Evolutionary conservation across 306 rosid species (phyloP).

Genomic region (Ormosia emarginata): DNA sequence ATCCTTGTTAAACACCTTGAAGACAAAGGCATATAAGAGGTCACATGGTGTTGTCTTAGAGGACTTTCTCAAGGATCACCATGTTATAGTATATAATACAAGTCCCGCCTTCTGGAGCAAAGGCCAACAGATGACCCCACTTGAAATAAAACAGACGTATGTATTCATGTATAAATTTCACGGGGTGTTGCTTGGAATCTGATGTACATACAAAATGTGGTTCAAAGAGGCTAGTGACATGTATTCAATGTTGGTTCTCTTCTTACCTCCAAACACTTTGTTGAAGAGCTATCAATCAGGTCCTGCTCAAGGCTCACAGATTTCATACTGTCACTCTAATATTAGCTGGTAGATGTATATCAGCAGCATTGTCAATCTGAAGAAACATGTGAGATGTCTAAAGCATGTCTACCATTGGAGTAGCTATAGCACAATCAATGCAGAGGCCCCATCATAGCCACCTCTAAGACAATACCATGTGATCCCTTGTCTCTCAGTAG

Average conservation of each 20-base stretch:
- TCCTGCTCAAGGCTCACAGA: background rate
- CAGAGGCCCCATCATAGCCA: too few relatives aligned
- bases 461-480: slow-evolving; percentile 28
- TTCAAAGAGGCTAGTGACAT: background rate
- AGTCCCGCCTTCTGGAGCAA: too few relatives aligned
- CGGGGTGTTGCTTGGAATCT: background rate
- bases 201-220: background rate
- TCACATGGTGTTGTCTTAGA: slow-evolving; percentile 41
- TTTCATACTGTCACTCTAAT: background rate
- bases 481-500: background rate
- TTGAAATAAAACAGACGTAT: background rate
- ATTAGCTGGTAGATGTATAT: background rate
- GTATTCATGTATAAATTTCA: background rate
- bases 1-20: background rate
- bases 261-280: background rate
- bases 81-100: background rate
- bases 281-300: background rate
- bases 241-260: background rate
- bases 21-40: background rate
- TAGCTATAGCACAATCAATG: background rate
- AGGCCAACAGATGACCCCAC: background rate
- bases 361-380: background rate
- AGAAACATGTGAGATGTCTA: background rate
- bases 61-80: background rate
- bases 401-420: background rate